phyloP scores from a whole-genome alignment of 176 grass and related monocot genomes.

The Hordeum marinum region DNA sequence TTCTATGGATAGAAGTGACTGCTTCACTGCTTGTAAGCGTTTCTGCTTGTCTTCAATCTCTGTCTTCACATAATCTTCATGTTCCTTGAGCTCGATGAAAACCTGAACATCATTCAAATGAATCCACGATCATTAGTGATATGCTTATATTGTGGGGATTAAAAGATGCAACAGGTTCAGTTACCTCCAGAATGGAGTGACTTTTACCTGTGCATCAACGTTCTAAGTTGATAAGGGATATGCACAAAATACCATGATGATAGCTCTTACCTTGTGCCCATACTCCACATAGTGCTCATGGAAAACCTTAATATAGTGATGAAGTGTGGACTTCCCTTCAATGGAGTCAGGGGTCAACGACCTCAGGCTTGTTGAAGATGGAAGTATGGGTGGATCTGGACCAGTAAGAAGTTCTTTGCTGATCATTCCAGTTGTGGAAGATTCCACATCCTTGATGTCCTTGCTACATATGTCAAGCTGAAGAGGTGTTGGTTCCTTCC shows the following conservation, averaged over 20 bases:
- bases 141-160: not conserved
- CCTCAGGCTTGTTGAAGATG: conserved; percentile 60
- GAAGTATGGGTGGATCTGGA: conserved; percentile 61
- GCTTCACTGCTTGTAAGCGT: conserved; percentile 54
- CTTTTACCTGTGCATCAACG: conserved; percentile 6
- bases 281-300: conserved; percentile 97
- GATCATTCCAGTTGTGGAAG: conserved; percentile 50
- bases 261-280: conserved; percentile 72
- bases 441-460: conserved; percentile 42
- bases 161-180: not conserved
- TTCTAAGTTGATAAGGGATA: not conserved
- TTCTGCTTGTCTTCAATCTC: conserved; percentile 78
- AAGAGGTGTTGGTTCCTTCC: conserved; percentile 62
- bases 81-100: conserved; percentile 88
- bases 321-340: conserved; percentile 84
- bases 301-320: conserved; percentile 96
- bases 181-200: not conserved
- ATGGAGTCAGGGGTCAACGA: conserved; percentile 69
- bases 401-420: conserved; percentile 77
- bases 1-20: conserved; percentile 62
- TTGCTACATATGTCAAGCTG: conserved; percentile 49
- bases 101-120: conserved; percentile 52
- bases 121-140: conserved; percentile 3
- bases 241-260: conserved; percentile 1
- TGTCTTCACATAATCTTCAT: conserved; percentile 56